Evolutionary conservation across 2,329 filamentous ascomycete genomes (phyloP).

Genomic region (Pseudogymnoascus verrucosus): DNA sequence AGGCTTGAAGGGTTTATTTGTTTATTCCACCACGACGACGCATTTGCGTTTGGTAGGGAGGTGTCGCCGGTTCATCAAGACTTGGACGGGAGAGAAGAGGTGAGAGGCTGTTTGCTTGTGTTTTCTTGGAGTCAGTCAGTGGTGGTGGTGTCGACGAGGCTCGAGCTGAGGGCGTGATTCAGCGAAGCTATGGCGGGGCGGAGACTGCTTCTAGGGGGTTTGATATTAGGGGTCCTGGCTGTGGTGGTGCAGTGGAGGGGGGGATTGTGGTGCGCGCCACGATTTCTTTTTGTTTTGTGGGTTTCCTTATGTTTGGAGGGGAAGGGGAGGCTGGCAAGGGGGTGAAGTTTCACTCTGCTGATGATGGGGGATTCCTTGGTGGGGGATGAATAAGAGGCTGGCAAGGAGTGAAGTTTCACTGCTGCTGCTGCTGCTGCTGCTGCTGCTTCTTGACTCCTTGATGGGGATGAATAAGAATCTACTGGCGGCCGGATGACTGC

Average conservation of each 20-base stretch:
- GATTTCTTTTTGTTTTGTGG: background rate
- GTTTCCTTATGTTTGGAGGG: background rate
- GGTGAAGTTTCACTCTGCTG: background rate
- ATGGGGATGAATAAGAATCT: background rate
- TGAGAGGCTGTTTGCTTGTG: constrained; percentile 12
- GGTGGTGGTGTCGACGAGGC: constrained; percentile 11
- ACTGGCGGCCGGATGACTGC: background rate
- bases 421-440: no score
- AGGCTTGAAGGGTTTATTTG: no score
- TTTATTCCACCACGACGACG: background rate
- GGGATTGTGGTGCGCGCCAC: background rate
- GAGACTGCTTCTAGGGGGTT: background rate
- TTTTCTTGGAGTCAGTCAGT: constrained; percentile 14
- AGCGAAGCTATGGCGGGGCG: background rate
- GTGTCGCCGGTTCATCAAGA: background rate
- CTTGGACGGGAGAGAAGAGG: background rate
- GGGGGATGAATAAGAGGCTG: background rate
- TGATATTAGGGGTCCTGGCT: background rate
- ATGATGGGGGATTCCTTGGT: background rate
- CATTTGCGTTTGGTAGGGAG: background rate
- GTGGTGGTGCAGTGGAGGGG: background rate
- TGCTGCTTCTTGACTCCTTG: background rate
- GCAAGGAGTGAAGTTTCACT: background rate
- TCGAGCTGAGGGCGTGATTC: background rate
- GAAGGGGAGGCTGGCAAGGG: background rate